These are phyloP conservation scores for Solanum hybrid DNA, from an alignment of 305 asterid species.

Conservation along the genomic window DNA sequence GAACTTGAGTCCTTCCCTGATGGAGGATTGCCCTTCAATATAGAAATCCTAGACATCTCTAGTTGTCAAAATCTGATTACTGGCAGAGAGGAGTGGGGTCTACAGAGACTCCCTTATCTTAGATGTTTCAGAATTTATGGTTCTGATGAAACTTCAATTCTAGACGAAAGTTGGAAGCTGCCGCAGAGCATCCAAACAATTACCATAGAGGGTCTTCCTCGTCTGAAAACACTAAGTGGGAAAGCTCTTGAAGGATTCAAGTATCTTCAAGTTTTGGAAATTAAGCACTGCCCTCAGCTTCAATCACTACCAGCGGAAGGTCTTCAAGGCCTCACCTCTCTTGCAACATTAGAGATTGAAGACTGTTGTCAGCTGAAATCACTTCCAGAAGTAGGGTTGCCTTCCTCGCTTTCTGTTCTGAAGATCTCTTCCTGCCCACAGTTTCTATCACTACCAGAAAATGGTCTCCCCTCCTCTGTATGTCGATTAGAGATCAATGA, in stretches of 20 bases:
- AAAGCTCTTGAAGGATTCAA: not conserved
- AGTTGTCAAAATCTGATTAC: not conserved
- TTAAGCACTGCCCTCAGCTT: not conserved
- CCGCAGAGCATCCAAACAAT: not conserved
- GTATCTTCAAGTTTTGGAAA: not conserved
- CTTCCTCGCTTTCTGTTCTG: not conserved
- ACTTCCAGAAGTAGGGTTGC: not conserved
- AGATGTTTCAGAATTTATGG: not conserved
- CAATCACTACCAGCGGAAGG: not conserved
- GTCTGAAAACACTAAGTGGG: not conserved
- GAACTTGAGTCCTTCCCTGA: slow-evolving; percentile 4
- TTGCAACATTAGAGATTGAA: not conserved
- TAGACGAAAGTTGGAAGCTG: not conserved
- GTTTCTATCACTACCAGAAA: not conserved
- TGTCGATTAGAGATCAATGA: not conserved
- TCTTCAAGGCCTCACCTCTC: slow-evolving; percentile 6
- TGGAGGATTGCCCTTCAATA: not conserved
- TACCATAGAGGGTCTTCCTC: not conserved
- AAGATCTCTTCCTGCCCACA: not conserved
- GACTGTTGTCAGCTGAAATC: not conserved
- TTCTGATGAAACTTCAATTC: not conserved
- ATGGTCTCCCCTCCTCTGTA: slow-evolving; percentile 4
- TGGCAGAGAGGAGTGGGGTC: not conserved
- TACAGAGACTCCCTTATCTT: not conserved
- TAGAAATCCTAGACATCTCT: not conserved